Evolutionary conservation across 805 yeast species (phyloP).

Genomic region (Candida ponderosae): DNA sequence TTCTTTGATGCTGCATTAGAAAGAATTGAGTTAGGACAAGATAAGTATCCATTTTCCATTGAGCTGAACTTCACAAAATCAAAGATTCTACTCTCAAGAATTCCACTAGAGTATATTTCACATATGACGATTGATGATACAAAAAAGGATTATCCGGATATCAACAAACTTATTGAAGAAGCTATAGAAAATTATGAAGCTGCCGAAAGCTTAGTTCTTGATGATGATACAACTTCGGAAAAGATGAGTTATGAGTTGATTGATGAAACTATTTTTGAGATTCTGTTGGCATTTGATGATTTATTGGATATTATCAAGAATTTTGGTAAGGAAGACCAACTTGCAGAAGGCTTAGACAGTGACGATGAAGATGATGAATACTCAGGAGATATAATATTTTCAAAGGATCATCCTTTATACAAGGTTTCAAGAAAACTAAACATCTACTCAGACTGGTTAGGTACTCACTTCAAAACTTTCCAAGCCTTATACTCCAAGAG

Average conservation of each 20-base stretch:
- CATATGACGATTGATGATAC: constrained; percentile 36
- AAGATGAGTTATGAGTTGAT: constrained; percentile 23
- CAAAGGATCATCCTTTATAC: constrained; percentile 46
- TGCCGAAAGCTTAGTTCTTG: constrained; percentile 25
- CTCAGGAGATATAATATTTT: constrained; percentile 9
- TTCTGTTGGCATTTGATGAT: constrained; percentile 56
- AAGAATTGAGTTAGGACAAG: constrained; percentile 53
- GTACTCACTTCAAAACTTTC: constrained; percentile 17
- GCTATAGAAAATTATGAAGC: constrained; percentile 38
- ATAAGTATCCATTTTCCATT: constrained; percentile 35
- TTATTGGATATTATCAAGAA: constrained; percentile 58
- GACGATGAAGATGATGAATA: constrained; percentile 38
- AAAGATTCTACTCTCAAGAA: constrained; percentile 46
- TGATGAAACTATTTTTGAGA: constrained; percentile 37
- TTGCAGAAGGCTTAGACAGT: constrained; percentile 53
- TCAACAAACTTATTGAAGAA: constrained; percentile 34
- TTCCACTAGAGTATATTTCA: constrained; percentile 52
- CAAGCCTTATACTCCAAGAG: constrained; percentile 11
- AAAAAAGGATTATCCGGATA: constrained; percentile 24
- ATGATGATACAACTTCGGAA: neutral
- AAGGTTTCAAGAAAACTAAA: constrained; percentile 25
- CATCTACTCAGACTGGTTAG: constrained; percentile 45
- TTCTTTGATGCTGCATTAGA: constrained; percentile 70
- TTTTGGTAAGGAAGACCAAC: constrained; percentile 48
- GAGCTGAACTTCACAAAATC: constrained; percentile 46